Conservation (phyloP, 768 basidiomycete genomes). For the Termitomyces sp. region DNA sequence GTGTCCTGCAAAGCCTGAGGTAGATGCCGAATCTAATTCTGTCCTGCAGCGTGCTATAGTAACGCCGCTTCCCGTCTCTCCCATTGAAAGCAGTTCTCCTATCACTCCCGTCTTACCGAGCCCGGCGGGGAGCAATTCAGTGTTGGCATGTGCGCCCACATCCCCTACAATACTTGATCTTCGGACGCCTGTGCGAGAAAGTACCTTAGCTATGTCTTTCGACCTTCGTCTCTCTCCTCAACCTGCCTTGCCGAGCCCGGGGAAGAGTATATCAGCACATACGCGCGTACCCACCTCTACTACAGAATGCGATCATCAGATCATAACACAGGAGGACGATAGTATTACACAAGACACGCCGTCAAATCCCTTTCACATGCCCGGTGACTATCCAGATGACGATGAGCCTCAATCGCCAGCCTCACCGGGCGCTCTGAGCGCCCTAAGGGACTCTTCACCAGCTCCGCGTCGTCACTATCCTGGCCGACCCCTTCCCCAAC, state of each 20-base stretch:
- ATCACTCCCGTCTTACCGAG: not conserved
- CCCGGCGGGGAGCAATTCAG: not conserved
- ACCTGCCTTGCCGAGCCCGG: not conserved
- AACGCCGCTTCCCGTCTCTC: constrained; percentile 33
- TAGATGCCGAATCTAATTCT: constrained; percentile 13
- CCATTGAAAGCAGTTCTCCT: constrained; percentile 16
- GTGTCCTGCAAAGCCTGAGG: constrained; percentile 5
- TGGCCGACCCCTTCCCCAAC: constrained; percentile 52
- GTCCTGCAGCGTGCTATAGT: constrained; percentile 28
- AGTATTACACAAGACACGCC: not conserved
- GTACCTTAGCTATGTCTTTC: not conserved
- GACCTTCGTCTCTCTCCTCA: not conserved
- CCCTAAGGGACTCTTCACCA: constrained; percentile 20
- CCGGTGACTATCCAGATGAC: not conserved
- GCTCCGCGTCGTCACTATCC: constrained; percentile 40
- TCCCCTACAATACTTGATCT: not conserved
- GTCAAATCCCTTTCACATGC: not conserved
- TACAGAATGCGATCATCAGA: not conserved
- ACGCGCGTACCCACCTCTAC: not conserved
- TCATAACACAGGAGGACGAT: not conserved
- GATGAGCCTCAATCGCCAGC: not conserved
- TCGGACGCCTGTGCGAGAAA: not conserved
- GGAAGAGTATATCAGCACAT: not conserved
- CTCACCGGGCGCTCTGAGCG: not conserved
- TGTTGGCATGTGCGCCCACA: not conserved